Percentiles rank a stretch among this genome's conserved stretches.
These are phyloP conservation scores for Bruguiera parviflora DNA, from an alignment of 345 rosid genomes.

Conservation along the genomic window DNA sequence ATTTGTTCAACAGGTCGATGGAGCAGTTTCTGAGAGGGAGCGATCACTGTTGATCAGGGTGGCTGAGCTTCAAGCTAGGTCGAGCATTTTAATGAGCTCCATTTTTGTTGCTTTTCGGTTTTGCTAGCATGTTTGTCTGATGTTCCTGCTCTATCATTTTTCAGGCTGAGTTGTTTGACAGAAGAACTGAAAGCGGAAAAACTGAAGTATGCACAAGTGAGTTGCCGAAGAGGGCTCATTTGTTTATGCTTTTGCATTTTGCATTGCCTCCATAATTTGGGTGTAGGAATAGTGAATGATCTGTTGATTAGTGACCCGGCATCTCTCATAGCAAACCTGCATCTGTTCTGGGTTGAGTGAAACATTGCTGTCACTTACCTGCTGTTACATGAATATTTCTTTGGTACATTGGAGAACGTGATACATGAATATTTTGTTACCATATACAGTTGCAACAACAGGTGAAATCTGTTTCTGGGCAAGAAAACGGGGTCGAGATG, in stretches of 20 bases:
- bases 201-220: slow-evolving; percentile 64
- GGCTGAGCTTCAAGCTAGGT: slow-evolving; percentile 77
- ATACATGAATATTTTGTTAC: slow-evolving; percentile 2
- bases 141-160: slow-evolving; percentile 9
- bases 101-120: slow-evolving; percentile 7
- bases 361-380: not conserved
- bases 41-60: slow-evolving; percentile 54
- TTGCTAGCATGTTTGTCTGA: slow-evolving; percentile 12
- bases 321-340: not conserved
- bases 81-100: not conserved
- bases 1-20: slow-evolving; percentile 51
- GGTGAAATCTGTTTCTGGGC: slow-evolving; percentile 45
- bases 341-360: not conserved
- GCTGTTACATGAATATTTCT: not conserved
- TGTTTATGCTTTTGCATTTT: not conserved
- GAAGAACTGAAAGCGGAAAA: slow-evolving; percentile 76
- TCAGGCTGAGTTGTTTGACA: slow-evolving; percentile 67
- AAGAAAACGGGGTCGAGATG: slow-evolving; percentile 42
- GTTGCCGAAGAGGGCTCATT: slow-evolving; percentile 16
- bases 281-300: not conserved
- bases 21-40: slow-evolving; percentile 65
- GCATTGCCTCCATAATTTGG: not conserved
- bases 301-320: not conserved
- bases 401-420: not conserved
- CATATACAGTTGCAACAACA: slow-evolving; percentile 63